These are phyloP conservation scores for Ganoderma sinense DNA, from an alignment of 1,284 basidiomycete species.

Conservation along the genomic window DNA sequence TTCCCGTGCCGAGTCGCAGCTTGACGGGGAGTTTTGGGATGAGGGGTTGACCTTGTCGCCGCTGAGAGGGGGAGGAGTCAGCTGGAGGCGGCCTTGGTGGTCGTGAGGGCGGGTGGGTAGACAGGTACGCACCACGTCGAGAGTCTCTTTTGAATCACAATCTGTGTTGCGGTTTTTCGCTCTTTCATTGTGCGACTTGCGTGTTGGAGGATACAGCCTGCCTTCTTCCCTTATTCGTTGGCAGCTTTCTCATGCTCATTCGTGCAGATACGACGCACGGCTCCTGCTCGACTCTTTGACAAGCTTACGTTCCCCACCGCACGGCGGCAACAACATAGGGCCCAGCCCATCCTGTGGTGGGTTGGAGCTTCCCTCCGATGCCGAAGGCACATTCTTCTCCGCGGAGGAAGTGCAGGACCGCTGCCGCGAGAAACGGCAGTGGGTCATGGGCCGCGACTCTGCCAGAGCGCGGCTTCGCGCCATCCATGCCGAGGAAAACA, in stretches of 20 bases:
- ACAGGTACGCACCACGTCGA: slow-evolving; percentile 60
- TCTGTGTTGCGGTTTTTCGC: slow-evolving; percentile 22
- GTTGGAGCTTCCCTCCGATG: slow-evolving; percentile 84
- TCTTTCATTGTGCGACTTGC: not conserved
- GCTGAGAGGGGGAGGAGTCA: slow-evolving; percentile 9
- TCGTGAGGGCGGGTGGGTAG: slow-evolving; percentile 54
- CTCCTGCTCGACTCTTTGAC: slow-evolving; percentile 68
- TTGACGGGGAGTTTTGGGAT: slow-evolving; percentile 20
- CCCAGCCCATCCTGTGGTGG: slow-evolving; percentile 67
- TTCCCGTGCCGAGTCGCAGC: slow-evolving; percentile 9
- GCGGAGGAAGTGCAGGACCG: slow-evolving; percentile 73
- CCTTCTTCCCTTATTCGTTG: slow-evolving; percentile 18
- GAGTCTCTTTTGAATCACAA: not conserved
- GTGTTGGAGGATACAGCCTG: slow-evolving; percentile 1
- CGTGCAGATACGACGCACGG: slow-evolving; percentile 78
- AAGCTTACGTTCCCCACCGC: slow-evolving; percentile 20
- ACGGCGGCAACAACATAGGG: not conserved
- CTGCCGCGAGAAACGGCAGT: slow-evolving; percentile 68
- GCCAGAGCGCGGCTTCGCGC: slow-evolving; percentile 71
- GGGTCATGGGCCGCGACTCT: slow-evolving; percentile 63
- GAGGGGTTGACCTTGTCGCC: slow-evolving; percentile 19
- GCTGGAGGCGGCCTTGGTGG: too few species aligned
- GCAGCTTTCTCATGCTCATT: slow-evolving; percentile 10
- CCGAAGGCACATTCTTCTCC: slow-evolving; percentile 81
- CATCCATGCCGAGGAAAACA: slow-evolving; percentile 53